phyloP scores from a whole-genome alignment of 768 basidiomycete genomes.

The Boletellus sp. region DNA sequence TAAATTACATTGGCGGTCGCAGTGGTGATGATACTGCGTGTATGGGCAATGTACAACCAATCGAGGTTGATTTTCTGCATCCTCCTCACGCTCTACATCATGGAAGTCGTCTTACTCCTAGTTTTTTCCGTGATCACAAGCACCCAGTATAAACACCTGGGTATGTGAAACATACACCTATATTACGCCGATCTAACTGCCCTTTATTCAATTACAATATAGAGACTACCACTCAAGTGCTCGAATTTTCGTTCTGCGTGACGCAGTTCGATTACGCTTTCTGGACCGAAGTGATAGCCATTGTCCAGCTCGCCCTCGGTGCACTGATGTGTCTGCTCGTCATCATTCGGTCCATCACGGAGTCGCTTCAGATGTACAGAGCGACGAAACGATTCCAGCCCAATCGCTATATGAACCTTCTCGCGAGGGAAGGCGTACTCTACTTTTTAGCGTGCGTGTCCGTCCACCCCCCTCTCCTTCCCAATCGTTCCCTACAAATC shows the following conservation, averaged over 20 bases:
- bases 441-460: neutral
- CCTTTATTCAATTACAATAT: neutral
- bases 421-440: neutral
- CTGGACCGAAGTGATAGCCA: neutral
- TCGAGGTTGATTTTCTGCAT: neutral
- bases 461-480: neutral
- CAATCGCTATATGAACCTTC: neutral
- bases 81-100: neutral
- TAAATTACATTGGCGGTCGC: neutral
- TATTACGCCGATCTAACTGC: neutral
- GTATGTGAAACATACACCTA: neutral
- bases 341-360: neutral
- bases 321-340: neutral
- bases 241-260: neutral
- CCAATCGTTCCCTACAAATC: too few species aligned
- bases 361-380: neutral
- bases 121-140: neutral
- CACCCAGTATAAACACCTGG: neutral
- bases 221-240: neutral
- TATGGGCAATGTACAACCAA: neutral
- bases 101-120: neutral
- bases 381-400: neutral
- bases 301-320: neutral
- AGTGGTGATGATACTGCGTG: neutral
- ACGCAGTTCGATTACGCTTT: neutral